A percentile compares a stretch with the other conserved stretches of the same genome.
phyloP scores from a whole-genome alignment of 495 filamentous ascomycete genomes.

The Penicillium steckii region DNA sequence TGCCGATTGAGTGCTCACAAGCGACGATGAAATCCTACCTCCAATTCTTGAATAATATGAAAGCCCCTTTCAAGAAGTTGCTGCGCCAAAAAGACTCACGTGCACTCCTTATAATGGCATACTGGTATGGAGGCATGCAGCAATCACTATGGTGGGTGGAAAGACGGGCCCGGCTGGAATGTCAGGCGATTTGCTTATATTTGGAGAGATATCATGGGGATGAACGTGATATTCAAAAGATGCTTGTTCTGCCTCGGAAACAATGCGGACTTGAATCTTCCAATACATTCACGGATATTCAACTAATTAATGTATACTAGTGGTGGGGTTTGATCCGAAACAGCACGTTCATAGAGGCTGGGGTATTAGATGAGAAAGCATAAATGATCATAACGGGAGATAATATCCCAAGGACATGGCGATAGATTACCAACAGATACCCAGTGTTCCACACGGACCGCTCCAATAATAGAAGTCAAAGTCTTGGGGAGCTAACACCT shows the following conservation, averaged over 20 bases:
- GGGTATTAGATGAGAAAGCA: no score
- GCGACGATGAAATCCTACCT: slow-evolving; percentile 13
- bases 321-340: no score
- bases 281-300: no score
- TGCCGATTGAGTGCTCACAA: slow-evolving; percentile 2
- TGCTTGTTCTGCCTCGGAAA: slow-evolving; percentile 4
- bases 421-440: no score
- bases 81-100: slow-evolving; percentile 36
- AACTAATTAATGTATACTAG: no score
- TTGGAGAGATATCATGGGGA: slow-evolving; percentile 16
- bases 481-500: not conserved
- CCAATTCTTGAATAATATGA: slow-evolving; percentile 20
- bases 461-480: no score
- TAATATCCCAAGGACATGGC: no score
- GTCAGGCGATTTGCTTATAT: slow-evolving; percentile 41
- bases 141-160: slow-evolving; percentile 34
- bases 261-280: not conserved
- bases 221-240: slow-evolving; percentile 10
- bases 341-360: no score
- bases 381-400: no score
- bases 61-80: slow-evolving; percentile 9
- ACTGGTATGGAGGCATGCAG: slow-evolving; percentile 36
- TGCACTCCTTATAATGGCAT: slow-evolving; percentile 36
- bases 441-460: no score
- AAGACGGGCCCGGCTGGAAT: slow-evolving; percentile 33